Evolutionary conservation across 176 grass and related monocot genomes (phyloP).

Genomic region (Secale cereale): DNA sequence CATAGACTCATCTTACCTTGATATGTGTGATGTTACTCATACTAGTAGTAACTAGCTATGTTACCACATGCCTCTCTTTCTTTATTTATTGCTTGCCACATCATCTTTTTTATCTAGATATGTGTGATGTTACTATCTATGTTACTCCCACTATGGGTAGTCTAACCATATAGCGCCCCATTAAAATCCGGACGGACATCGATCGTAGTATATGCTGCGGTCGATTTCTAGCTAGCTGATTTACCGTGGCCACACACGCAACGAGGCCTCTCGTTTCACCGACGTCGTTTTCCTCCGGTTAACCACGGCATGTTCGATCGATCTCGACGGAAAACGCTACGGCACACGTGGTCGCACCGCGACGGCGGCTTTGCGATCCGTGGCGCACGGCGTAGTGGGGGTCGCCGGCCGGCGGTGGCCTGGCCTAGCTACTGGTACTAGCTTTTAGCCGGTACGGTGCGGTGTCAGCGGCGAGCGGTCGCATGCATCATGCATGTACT

Average conservation of each 20-base stretch:
- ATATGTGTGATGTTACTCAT: too few species aligned
- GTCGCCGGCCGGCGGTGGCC: not conserved
- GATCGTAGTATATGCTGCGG: not conserved
- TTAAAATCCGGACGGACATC: too few species aligned
- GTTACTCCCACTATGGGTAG: too few species aligned
- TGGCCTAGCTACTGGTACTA: not conserved
- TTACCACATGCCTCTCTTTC: too few species aligned
- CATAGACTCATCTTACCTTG: too few species aligned
- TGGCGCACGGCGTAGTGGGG: not conserved
- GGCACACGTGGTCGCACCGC: not conserved
- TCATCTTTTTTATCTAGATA: too few species aligned
- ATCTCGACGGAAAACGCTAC: not conserved
- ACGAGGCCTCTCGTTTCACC: not conserved
- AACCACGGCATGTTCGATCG: not conserved
- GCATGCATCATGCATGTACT: not conserved
- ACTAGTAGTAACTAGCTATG: too few species aligned
- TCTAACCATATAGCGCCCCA: too few species aligned
- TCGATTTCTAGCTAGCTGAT: not conserved
- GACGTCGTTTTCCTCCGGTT: not conserved
- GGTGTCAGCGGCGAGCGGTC: not conserved
- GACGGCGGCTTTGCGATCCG: not conserved
- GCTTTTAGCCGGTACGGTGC: not conserved
- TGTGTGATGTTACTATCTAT: too few species aligned
- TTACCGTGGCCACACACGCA: conserved; percentile 3
- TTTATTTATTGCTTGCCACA: too few species aligned